A percentile compares a stretch with the other conserved stretches of the same genome.
Evolutionary conservation across 345 rosid species (phyloP).

Genomic region (Camelina neglecta): DNA sequence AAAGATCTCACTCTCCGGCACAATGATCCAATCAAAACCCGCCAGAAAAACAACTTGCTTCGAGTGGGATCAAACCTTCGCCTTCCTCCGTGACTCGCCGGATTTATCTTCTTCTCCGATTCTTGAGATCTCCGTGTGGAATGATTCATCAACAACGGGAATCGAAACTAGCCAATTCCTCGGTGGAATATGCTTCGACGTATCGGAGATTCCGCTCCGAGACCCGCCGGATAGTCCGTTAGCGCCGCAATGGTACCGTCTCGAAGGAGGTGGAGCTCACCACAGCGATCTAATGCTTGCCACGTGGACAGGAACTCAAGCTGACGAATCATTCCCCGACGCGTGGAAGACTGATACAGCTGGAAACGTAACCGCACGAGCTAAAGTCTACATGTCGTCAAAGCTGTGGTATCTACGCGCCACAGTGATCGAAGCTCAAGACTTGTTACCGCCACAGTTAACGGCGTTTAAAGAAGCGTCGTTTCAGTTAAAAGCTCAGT

Average conservation of each 20-base stretch:
- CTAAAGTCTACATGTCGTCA: constrained; percentile 85
- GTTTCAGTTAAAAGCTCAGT: constrained; percentile 69
- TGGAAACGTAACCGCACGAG: constrained; percentile 62
- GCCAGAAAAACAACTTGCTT: constrained; percentile 63
- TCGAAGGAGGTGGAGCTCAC: constrained; percentile 75
- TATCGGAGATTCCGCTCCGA: constrained; percentile 74
- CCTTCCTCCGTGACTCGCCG: constrained; percentile 76
- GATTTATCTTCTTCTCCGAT: constrained; percentile 60
- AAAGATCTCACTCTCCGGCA: constrained; percentile 56
- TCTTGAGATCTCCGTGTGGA: constrained; percentile 76
- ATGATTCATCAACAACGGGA: constrained; percentile 14
- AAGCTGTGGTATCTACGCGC: constrained; percentile 89
- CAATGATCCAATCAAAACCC: constrained; percentile 58
- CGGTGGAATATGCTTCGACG: constrained; percentile 87
- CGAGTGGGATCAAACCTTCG: constrained; percentile 94
- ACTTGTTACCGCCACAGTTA: constrained; percentile 49
- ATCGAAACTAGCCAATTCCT: constrained; percentile 55
- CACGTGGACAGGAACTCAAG: constrained; percentile 95
- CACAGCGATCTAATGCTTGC: constrained; percentile 86
- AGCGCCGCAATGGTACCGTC: constrained; percentile 94
- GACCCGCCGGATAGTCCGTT: constrained; percentile 96
- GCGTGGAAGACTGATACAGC: constrained; percentile 90
- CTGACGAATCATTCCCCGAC: constrained; percentile 88
- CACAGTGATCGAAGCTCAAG: constrained; percentile 79
- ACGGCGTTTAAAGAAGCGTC: constrained; percentile 58